phyloP scores from a whole-genome alignment of 441 rosid species.

The Adansonia rubrostipa region DNA sequence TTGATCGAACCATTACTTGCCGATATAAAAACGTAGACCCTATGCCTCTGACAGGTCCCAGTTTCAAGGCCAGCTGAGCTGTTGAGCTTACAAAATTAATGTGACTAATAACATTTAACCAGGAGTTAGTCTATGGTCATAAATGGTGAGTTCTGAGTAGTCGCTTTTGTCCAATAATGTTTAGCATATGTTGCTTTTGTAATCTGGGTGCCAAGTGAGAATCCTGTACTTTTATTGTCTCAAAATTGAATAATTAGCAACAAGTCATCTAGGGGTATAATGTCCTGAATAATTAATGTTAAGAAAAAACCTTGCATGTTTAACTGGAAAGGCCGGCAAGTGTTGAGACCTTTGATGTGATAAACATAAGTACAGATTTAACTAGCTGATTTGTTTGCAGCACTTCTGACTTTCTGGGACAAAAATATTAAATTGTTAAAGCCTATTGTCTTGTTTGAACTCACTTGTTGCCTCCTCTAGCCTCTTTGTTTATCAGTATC shows the following conservation, averaged over 20 bases:
- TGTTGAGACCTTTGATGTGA: no score
- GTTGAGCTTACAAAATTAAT: slow-evolving; percentile 1
- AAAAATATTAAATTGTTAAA: background rate
- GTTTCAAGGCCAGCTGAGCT: slow-evolving; percentile 4
- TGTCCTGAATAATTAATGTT: background rate
- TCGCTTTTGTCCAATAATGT: background rate
- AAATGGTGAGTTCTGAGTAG: background rate
- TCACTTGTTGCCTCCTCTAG: background rate
- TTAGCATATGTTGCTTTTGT: background rate
- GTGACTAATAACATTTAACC: background rate
- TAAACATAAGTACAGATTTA: background rate
- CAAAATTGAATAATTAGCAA: slow-evolving; percentile 3
- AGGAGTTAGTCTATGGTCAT: background rate
- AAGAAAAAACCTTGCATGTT: background rate
- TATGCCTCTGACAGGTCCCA: background rate
- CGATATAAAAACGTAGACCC: background rate
- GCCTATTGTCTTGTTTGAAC: background rate
- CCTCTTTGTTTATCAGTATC: background rate
- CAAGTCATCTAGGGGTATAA: background rate
- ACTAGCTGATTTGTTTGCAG: background rate
- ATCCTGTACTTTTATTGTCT: background rate
- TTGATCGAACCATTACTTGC: background rate
- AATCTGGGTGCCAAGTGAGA: background rate
- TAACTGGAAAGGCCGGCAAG: background rate
- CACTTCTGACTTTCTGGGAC: background rate